Evolutionary conservation across 2,329 filamentous ascomycete genomes (phyloP), one percentile per base, ranked within the genome.

Genomic region (Arthrobotrys sinensis): DNA sequence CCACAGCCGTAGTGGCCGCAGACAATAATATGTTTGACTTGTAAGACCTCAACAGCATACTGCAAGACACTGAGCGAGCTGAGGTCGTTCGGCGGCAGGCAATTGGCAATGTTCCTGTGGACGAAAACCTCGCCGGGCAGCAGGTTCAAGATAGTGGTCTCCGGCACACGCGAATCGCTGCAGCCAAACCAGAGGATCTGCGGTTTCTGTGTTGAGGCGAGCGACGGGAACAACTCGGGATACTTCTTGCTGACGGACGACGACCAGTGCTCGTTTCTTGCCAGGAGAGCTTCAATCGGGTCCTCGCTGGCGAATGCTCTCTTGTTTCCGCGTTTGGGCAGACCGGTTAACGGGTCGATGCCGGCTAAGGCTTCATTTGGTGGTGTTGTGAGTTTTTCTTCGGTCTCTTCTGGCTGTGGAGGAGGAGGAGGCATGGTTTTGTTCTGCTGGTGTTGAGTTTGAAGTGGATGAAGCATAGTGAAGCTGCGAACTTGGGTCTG

Each of bases 71-170:
- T 89, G 10, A 90, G 88, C 38, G 90, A 90, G 85, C 90, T 93
- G 84, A 95, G 88, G 84, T 97, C 93, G 81, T 90, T 90, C 19
- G 90, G 86, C 72, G 90, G 90, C 80, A 96, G 86, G 82, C 95
- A 89, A 86, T 96, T 96, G 85, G 92, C 93, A 84, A 97, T 94
- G 86, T 96, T 96, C 83, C 93, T 92, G 87, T 96, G 93, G 65
- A 93, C 91, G 84, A 96, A 96, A 81, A 96, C 90, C 82, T 96
- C 93, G 76, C 93, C 93, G 2, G 93, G 92, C 82, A 93, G 88
- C 75, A 93, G 88, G 82, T 91, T 91, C 32, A 94, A 88, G 82
- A 97, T 88, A 60, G 91, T 93, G 4, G 92, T 95, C 85, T 96
- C 93, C 0, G 93, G 93, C 81, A 93, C 91, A 80, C 93, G 92